Percentiles rank a stretch among this genome's conserved stretches.
Conservation (phyloP, 352 stramenopile genomes). For the Pythium periplocum region DNA sequence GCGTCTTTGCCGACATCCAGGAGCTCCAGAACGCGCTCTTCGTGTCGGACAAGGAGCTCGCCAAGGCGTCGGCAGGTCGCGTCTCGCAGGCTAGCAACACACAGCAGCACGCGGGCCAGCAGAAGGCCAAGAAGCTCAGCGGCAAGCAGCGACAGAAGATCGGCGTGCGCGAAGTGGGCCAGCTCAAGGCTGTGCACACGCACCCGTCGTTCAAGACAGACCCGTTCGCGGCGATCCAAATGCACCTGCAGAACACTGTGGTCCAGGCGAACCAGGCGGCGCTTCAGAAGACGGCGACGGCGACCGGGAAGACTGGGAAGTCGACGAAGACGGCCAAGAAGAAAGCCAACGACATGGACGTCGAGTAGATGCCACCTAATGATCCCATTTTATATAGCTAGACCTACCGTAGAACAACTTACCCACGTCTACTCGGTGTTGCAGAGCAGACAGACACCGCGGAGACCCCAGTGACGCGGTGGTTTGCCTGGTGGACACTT, state of each 20-base stretch:
- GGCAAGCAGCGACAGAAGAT: conserved; percentile 82
- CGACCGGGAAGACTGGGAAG: conserved; percentile 15
- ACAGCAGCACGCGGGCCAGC: conserved; percentile 9
- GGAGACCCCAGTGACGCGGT: conserved; percentile 92
- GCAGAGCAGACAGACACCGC: conserved; percentile 92
- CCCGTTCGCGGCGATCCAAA: conserved; percentile 82
- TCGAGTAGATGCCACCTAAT: conserved; percentile 11
- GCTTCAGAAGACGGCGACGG: conserved; percentile 33
- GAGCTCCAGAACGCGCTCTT: conserved; percentile 73
- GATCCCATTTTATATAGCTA: too few species aligned
- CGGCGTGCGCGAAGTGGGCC: conserved; percentile 73
- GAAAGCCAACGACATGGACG: conserved; percentile 19
- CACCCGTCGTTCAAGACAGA: conserved; percentile 77
- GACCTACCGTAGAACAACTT: too few species aligned
- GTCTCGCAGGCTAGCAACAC: conserved; percentile 22
- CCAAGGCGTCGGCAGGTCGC: conserved; percentile 13
- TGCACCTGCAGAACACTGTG: conserved; percentile 83
- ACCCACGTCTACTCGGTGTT: conserved; percentile 81
- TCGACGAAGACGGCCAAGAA: conserved; percentile 4
- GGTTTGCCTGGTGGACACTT: conserved; percentile 85
- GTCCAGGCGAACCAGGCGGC: conserved; percentile 70
- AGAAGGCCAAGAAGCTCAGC: conserved; percentile 48
- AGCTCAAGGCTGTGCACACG: conserved; percentile 81
- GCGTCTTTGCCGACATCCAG: conserved; percentile 65
- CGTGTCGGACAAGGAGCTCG: conserved; percentile 36